phyloP scores from a whole-genome alignment of 2,329 filamentous ascomycete genomes.

The Lachnellula subtilissima region DNA sequence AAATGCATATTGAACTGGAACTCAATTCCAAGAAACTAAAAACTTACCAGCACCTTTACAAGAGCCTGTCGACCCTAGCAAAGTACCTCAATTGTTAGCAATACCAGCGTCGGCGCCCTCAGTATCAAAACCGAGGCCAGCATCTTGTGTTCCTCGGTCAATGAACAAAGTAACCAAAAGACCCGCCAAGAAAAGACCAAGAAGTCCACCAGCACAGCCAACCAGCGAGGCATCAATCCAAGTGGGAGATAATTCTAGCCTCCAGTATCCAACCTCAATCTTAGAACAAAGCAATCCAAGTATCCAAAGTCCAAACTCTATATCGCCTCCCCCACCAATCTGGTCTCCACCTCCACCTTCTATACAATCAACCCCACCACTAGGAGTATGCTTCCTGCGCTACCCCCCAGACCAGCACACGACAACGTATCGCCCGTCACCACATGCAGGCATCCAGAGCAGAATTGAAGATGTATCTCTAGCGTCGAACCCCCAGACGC shows the following conservation, averaged over 20 bases:
- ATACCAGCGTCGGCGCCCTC: not conserved
- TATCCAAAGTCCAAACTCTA: not conserved
- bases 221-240: not conserved
- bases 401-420: too few relatives aligned
- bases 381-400: too few relatives aligned
- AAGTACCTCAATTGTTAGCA: too few relatives aligned
- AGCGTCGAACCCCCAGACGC: not conserved
- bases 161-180: not conserved
- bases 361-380: too few relatives aligned
- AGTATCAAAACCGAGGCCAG: not conserved
- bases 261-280: not conserved
- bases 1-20: not conserved
- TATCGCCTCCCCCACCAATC: not conserved
- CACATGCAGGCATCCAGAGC: not conserved
- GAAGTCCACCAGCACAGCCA: not conserved
- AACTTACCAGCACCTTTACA: not conserved
- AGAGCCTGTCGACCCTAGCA: not conserved
- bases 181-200: not conserved
- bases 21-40: not conserved
- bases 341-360: not conserved
- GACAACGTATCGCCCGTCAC: not conserved
- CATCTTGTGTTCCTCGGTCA: not conserved
- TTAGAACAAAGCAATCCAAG: too few relatives aligned
- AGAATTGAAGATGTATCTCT: conserved; percentile 13
- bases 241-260: not conserved